Evolutionary conservation across 139 green algal genomes (phyloP).

Genomic region (Monoraphidium neglectum): DNA sequence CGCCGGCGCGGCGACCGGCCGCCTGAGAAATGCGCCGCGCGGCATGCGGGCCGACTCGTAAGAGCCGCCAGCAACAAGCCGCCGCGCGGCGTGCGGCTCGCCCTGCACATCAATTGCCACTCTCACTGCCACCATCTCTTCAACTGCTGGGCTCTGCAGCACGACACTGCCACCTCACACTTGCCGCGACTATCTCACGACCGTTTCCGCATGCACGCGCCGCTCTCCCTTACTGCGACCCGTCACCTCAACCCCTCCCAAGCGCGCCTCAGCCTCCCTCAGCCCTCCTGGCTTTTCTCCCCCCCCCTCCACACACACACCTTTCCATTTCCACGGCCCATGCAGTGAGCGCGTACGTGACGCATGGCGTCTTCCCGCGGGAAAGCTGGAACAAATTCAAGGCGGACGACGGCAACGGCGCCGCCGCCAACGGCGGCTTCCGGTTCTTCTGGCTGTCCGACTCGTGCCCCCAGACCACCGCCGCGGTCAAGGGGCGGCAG

Average conservation of each 20-base stretch:
- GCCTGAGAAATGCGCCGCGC: too few relatives aligned
- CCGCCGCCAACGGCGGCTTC: slow-evolving; percentile 56
- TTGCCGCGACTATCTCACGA: too few relatives aligned
- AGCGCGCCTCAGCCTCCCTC: neutral
- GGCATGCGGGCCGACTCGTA: too few relatives aligned
- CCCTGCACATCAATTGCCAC: too few relatives aligned
- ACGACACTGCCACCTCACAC: too few relatives aligned
- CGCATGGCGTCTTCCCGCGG: slow-evolving; percentile 97
- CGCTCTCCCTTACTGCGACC: too few relatives aligned
- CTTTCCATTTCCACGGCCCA: neutral
- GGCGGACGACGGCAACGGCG: slow-evolving; percentile 44
- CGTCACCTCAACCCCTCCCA: neutral
- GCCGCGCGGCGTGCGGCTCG: too few relatives aligned
- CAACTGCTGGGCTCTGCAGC: too few relatives aligned
- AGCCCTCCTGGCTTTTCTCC: too few relatives aligned
- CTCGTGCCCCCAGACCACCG: slow-evolving; percentile 86
- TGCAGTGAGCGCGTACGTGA: slow-evolving; percentile 94
- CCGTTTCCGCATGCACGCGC: too few relatives aligned
- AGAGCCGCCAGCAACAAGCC: too few relatives aligned
- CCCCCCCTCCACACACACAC: neutral
- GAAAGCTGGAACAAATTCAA: slow-evolving; percentile 84
- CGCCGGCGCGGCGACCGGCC: neutral
- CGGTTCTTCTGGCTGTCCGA: slow-evolving; percentile 98
- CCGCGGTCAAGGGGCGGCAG: slow-evolving; percentile 55
- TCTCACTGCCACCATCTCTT: too few relatives aligned